Evolutionary conservation across 768 basidiomycete species (phyloP).

Genomic region (Mycena haematopus): DNA sequence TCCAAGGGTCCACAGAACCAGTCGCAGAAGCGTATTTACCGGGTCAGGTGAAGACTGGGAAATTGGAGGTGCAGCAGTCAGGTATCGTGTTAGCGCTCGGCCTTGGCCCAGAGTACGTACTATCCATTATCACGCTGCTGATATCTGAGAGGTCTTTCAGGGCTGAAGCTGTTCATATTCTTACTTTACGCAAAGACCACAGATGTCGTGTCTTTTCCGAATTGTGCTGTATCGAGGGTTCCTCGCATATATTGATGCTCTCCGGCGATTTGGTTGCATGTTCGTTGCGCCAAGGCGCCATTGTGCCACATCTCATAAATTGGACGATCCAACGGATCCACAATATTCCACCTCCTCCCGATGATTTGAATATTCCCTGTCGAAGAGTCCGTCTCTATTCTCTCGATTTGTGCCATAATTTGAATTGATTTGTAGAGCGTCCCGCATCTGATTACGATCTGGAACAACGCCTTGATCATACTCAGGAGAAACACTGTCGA

Average conservation of each 20-base stretch:
- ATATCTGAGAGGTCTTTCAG: background rate
- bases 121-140: no score
- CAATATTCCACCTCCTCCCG: constrained; percentile 1
- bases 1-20: constrained; percentile 8
- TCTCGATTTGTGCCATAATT: no score
- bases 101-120: constrained; percentile 7
- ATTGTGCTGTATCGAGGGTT: constrained; percentile 8
- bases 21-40: constrained; percentile 22
- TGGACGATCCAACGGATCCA: background rate
- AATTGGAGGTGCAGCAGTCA: constrained; percentile 12
- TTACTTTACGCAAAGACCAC: background rate
- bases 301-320: constrained; percentile 16
- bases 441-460: constrained; percentile 2
- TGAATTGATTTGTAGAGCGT: background rate
- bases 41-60: constrained; percentile 16
- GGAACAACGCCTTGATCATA: background rate
- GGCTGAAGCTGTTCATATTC: background rate
- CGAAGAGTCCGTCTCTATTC: background rate
- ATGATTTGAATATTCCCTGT: constrained; percentile 1
- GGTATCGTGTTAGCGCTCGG: constrained; percentile 23
- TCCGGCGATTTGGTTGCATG: constrained; percentile 20
- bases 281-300: constrained; percentile 8
- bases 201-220: constrained; percentile 6
- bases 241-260: constrained; percentile 16
- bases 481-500: background rate